Evolutionary conservation across 371 early-diverging fungal species (phyloP), one percentile per base, ranked within the genome.

Genomic region (Lichtheimia corymbifera): DNA sequence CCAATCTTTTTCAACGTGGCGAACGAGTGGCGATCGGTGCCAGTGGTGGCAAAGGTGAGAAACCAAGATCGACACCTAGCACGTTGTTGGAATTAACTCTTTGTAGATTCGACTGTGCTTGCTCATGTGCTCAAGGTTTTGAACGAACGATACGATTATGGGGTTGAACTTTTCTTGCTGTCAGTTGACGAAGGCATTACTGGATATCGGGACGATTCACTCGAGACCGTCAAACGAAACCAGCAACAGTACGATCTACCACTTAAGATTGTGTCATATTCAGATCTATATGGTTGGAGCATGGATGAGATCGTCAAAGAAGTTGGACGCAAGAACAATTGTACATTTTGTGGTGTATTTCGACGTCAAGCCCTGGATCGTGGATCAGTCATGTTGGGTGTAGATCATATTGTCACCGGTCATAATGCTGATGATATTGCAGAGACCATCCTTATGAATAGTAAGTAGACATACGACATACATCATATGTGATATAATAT

Each of bases 381-480:
- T 53, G 99, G 99, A 7, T 96, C 99, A 9, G 86, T 88, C 54
- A 83, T 93, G 86, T 82, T 98, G 43, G 87, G 89, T 17, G 96
- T 94, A 0, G 89, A 97, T 68, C 97, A 95, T 71, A 97, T 99
- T 67, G 97, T 98, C 5, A 99, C 99, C 0, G 99, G 99, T 5
- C 99, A 99, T 68, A 99, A 99, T 84, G 99, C 99, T 2, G 99
- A 99, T 77, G 99, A 99, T 83, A 94, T 99, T 63, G 99, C 99
- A 17, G 99, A 99, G 77, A 99, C 99, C 1, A 93, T 99, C 4
- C 76, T 99, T 59, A 96, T 99, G 97, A 99, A 99, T 84, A 88
- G 95, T 94, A 83, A 63, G 88, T 71, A 2, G 42, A 35, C 9
- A 35, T 35, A 35, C 11, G 35, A 6, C 11, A 35, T 35, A 28